phyloP scores from a whole-genome alignment of 768 basidiomycete genomes.

The Fomitopsis serialis region DNA sequence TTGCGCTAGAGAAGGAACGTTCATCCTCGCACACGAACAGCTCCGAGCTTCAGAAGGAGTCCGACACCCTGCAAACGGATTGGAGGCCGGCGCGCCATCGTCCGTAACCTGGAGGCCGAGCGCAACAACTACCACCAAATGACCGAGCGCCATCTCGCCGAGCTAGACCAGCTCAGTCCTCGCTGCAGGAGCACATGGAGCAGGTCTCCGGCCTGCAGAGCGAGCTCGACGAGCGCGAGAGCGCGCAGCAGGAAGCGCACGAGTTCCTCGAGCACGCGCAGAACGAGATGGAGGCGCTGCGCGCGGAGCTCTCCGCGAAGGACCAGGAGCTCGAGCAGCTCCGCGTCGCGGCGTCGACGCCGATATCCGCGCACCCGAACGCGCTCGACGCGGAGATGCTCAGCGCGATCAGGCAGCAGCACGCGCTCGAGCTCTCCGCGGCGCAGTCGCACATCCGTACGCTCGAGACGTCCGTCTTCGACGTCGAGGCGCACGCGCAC shows the following conservation, averaged over 20 bases:
- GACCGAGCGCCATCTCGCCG: conserved; percentile 46
- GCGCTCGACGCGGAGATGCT: conserved; percentile 75
- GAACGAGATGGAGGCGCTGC: conserved; percentile 67
- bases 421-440: conserved; percentile 73
- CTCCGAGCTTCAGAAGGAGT: conserved; percentile 57
- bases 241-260: conserved; percentile 53
- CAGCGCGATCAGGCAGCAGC: conserved; percentile 65
- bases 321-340: conserved; percentile 65
- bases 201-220: conserved; percentile 47
- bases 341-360: conserved; percentile 37
- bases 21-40: conserved; percentile 42
- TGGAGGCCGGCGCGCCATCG: conserved; percentile 49
- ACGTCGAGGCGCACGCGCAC: conserved; percentile 66
- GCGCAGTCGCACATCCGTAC: conserved; percentile 77
- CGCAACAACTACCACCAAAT: conserved; percentile 55
- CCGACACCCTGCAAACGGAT: conserved; percentile 53
- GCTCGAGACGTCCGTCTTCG: conserved; percentile 67
- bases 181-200: conserved; percentile 43
- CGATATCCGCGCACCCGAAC: conserved; percentile 30
- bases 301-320: conserved; percentile 51
- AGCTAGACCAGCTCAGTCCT: conserved; percentile 48
- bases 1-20: conserved; percentile 48
- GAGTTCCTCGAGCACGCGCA: conserved; percentile 59
- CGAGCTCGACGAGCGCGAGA: conserved; percentile 45
- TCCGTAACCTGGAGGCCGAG: conserved; percentile 60